Conservation (phyloP, 495 filamentous ascomycete species). For the Lasiosphaeria hispida region DNA sequence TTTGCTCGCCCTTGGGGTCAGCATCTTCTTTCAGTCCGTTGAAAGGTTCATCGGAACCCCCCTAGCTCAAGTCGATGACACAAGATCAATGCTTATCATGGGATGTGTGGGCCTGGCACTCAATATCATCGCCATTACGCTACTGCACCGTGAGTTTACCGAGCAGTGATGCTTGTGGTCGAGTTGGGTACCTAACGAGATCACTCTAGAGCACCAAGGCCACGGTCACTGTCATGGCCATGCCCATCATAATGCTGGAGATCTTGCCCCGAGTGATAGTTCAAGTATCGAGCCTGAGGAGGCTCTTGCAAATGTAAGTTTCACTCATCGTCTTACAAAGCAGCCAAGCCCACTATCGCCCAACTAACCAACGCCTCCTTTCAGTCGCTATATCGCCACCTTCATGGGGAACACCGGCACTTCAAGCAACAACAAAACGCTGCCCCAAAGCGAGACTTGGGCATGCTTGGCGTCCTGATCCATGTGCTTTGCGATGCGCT, state of each 20-base stretch:
- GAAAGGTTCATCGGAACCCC: conserved; percentile 68
- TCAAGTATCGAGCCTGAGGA: background rate
- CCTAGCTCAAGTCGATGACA: conserved; percentile 55
- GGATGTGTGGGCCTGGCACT: conserved; percentile 77
- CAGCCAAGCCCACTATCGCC: background rate
- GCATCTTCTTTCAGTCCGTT: conserved; percentile 89
- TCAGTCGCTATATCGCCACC: conserved; percentile 43
- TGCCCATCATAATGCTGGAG: conserved; percentile 34
- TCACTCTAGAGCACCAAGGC: conserved; percentile 31
- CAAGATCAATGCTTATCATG: conserved; percentile 73
- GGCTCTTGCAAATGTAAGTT: background rate
- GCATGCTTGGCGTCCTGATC: conserved; percentile 89
- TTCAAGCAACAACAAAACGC: conserved; percentile 19
- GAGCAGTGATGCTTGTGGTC: background rate
- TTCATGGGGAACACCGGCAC: conserved; percentile 61
- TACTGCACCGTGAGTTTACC: conserved; percentile 68
- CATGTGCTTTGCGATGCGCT: conserved; percentile 91
- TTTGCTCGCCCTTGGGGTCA: conserved; percentile 82
- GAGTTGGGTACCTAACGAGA: background rate
- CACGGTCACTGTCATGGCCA: conserved; percentile 32
- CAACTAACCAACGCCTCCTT: background rate
- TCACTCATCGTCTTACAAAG: background rate
- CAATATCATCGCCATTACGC: conserved; percentile 75
- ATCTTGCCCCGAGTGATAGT: conserved; percentile 6
- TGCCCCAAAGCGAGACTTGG: conserved; percentile 58